Conservation (phyloP, 306 rosid species). For the Cicer yamashitae region DNA sequence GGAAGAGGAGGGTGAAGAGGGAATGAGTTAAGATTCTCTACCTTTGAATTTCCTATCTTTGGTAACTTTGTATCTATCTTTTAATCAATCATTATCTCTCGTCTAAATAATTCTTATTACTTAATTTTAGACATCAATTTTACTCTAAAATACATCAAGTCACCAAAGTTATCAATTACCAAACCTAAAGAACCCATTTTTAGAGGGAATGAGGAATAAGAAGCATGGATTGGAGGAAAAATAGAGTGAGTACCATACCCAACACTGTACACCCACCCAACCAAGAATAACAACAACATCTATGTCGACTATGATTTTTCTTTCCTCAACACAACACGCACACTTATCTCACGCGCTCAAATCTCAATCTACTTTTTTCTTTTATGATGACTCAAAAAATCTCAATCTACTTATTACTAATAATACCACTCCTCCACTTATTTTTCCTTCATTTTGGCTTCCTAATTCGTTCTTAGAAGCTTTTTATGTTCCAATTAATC, state of each 20-base stretch:
- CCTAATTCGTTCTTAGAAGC: not conserved
- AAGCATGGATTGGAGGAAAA: not conserved
- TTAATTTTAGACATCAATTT: too few relatives aligned
- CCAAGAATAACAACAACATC: not conserved
- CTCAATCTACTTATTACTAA: not conserved
- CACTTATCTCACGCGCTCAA: constrained; percentile 45
- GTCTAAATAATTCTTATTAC: too few relatives aligned
- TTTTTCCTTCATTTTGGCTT: not conserved
- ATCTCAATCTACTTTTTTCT: not conserved
- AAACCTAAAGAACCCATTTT: too few relatives aligned
- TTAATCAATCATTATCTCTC: too few relatives aligned
- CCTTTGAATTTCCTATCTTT: too few relatives aligned
- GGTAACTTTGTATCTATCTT: too few relatives aligned
- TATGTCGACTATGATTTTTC: constrained; percentile 34
- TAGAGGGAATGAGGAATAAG: not conserved
- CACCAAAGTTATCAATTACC: too few relatives aligned
- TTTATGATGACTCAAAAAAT: too few relatives aligned
- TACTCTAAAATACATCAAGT: too few relatives aligned
- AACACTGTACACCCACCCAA: not conserved
- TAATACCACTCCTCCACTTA: not conserved
- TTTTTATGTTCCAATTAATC: not conserved
- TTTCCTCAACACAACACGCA: constrained; percentile 15
- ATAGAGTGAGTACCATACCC: not conserved
- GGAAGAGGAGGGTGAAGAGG: not conserved
- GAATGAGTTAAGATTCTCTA: not conserved